Evolutionary conservation across 2,329 filamentous ascomycete genomes (phyloP).

Genomic region (Ilyonectria sp.): DNA sequence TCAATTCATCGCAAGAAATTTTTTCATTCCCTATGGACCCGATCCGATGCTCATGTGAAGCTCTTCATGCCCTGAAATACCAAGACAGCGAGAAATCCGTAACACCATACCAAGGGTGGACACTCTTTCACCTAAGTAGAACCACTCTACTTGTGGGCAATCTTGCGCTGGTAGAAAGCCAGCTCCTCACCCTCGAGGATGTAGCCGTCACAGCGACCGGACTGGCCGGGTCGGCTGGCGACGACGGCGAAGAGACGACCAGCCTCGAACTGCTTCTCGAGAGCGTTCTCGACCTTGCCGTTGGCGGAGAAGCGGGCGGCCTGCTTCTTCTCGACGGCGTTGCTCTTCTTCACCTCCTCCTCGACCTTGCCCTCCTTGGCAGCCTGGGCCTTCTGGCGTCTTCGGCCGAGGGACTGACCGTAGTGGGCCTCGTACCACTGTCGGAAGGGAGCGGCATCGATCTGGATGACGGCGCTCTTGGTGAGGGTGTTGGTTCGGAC

Average conservation of each 20-base stretch:
- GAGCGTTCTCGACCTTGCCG: conserved; percentile 92
- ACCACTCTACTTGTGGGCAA: conserved; percentile 88
- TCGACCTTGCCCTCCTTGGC: conserved; percentile 72
- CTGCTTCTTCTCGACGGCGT: conserved; percentile 97
- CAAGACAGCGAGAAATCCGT: conserved; percentile 56
- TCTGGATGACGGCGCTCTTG: conserved; percentile 98
- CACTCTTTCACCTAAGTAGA: conserved; percentile 40
- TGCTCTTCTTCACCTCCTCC: conserved; percentile 92
- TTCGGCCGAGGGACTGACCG: conserved; percentile 89
- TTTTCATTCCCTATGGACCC: conserved; percentile 57
- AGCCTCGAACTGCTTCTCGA: conserved; percentile 99
- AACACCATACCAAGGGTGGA: conserved; percentile 56
- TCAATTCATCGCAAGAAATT: conserved; percentile 53
- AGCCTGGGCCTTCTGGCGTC: conserved; percentile 86
- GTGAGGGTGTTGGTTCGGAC: conserved; percentile 99
- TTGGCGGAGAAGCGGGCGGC: conserved; percentile 83
- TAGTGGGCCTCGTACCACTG: conserved; percentile 99
- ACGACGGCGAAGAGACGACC: conserved; percentile 97
- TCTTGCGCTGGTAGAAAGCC: conserved; percentile 99
- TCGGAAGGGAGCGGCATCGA: conserved; percentile 98
- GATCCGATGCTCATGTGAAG: conserved; percentile 56
- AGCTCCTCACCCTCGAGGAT: conserved; percentile 99
- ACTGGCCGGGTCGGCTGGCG: conserved; percentile 95
- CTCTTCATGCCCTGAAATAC: conserved; percentile 55
- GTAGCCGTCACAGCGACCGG: conserved; percentile 96